Evolutionary conservation across 2,329 filamentous ascomycete species (phyloP).

Genomic region (Epichloe gansuensis): DNA sequence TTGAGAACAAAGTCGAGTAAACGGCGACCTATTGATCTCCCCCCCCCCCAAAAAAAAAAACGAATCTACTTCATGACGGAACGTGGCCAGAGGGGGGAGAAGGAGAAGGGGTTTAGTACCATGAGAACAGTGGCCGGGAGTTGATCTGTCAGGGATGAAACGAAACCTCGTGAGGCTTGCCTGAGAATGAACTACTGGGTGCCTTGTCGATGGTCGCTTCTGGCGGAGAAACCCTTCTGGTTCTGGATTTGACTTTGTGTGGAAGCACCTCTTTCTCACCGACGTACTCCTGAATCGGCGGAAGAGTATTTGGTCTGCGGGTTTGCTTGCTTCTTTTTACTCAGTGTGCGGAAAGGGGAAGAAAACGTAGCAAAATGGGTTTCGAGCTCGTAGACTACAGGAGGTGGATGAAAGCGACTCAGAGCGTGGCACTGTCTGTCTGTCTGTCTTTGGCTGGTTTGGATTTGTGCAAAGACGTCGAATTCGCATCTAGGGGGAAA

Average conservation of each 20-base stretch:
- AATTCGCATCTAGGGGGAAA: slow-evolving; percentile 20
- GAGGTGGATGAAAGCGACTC: slow-evolving; percentile 13
- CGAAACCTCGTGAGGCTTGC: slow-evolving; percentile 1
- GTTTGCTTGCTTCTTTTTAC: background rate
- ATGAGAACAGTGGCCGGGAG: slow-evolving; percentile 3
- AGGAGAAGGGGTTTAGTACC: background rate
- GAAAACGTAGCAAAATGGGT: slow-evolving; percentile 9
- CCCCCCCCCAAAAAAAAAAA: background rate
- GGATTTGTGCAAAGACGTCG: slow-evolving; percentile 21
- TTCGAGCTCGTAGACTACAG: slow-evolving; percentile 15
- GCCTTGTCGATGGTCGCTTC: background rate
- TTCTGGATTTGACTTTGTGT: background rate
- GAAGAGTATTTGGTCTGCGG: background rate
- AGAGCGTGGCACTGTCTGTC: slow-evolving; percentile 8
- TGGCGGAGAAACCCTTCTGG: background rate
- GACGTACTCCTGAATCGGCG: background rate
- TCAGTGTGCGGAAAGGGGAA: background rate
- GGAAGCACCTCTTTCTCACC: background rate
- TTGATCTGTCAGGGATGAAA: slow-evolving; percentile 2
- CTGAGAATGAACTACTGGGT: slow-evolving; percentile 1
- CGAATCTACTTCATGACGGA: slow-evolving; percentile 5
- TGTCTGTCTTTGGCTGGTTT: slow-evolving; percentile 15
- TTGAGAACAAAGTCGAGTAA: slow-evolving; percentile 96
- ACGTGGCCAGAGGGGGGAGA: slow-evolving; percentile 1
- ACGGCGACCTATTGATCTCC: background rate